Percentiles rank a stretch among this genome's conserved stretches.
Conservation (phyloP, 495 filamentous ascomycete genomes). For the Neurospora tetrasperma region DNA sequence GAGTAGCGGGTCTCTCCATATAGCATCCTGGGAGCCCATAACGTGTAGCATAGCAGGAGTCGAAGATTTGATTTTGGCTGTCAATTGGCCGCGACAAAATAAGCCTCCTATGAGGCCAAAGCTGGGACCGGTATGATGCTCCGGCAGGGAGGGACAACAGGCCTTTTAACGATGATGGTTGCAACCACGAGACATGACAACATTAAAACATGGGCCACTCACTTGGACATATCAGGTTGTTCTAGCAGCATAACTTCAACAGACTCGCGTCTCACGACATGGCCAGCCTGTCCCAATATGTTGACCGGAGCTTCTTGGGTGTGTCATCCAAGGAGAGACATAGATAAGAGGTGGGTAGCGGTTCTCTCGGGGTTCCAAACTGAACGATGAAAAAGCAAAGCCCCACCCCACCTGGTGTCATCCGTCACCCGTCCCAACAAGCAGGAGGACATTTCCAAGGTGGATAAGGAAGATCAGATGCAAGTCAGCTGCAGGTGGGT, state of each 20-base stretch:
- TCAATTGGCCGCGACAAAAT: background rate
- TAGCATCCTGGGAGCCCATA: too few species aligned
- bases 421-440: background rate
- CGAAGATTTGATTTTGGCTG: background rate
- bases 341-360: background rate
- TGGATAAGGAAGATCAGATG: background rate
- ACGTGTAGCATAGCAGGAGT: background rate
- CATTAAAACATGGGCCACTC: background rate
- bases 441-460: background rate
- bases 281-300: background rate
- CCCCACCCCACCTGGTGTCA: background rate
- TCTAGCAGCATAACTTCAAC: background rate
- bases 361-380: background rate
- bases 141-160: background rate
- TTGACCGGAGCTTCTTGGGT: background rate
- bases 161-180: background rate
- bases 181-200: background rate
- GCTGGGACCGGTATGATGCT: background rate
- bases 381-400: background rate
- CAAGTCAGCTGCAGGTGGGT: background rate
- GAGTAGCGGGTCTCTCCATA: background rate
- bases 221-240: background rate
- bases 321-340: background rate
- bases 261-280: background rate
- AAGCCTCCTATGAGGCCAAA: background rate